phyloP scores from a whole-genome alignment of 1,284 basidiomycete genomes.

The Prillingera fragicola region DNA sequence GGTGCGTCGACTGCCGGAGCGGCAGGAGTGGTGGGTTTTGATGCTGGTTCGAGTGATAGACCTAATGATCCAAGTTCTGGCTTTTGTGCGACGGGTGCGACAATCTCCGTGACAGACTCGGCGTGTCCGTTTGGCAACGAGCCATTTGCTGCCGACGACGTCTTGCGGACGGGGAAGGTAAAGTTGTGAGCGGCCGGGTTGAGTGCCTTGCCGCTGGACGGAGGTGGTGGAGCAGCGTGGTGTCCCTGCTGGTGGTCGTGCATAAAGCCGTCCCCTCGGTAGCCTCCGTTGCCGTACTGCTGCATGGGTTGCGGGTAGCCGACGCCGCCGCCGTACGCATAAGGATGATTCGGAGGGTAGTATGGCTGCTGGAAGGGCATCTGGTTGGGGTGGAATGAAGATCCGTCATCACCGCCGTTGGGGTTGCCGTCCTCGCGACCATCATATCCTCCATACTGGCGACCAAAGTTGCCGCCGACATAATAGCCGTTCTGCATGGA shows the following conservation, averaged over 20 bases:
- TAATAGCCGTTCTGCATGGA: constrained; percentile 44
- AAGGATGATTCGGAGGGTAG: constrained; percentile 40
- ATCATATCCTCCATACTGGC: constrained; percentile 3
- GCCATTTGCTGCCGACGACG: not conserved
- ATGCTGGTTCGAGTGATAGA: constrained; percentile 15
- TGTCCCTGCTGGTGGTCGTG: constrained; percentile 6
- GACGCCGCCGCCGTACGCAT: constrained; percentile 38
- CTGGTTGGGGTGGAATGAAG: constrained; percentile 8
- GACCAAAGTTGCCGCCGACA: constrained; percentile 1
- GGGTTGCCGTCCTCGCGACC: constrained; percentile 2
- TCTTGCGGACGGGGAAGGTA: constrained; percentile 20
- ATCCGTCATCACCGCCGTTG: constrained; percentile 3
- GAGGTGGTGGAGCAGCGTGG: constrained; percentile 8
- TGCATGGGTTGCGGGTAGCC: constrained; percentile 31
- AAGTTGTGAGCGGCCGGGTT: constrained; percentile 44
- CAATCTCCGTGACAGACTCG: constrained; percentile 3
- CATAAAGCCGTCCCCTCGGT: constrained; percentile 11
- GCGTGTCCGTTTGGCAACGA: constrained; percentile 1
- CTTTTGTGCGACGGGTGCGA: constrained; percentile 6
- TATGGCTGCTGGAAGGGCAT: constrained; percentile 12
- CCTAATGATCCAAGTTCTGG: constrained; percentile 10
- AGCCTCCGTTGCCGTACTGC: constrained; percentile 7
- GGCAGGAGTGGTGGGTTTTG: no score
- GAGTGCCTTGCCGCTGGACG: constrained; percentile 20
- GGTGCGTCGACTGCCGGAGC: no score